Evolutionary conservation across 495 filamentous ascomycete genomes (phyloP), one percentile per base, ranked within the genome.

Genomic region (Aspergillus carlsbadensis): DNA sequence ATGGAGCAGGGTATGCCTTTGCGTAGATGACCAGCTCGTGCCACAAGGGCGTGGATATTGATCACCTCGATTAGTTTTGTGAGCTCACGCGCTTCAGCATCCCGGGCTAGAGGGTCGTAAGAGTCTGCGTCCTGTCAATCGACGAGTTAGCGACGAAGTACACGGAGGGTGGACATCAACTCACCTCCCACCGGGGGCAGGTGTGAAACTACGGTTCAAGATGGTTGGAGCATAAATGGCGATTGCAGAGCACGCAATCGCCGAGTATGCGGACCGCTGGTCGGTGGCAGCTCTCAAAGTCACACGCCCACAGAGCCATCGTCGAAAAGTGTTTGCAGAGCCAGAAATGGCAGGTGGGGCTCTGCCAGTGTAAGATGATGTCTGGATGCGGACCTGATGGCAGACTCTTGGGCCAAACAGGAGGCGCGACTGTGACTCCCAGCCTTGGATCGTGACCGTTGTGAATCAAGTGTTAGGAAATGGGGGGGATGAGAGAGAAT

Each of bases 231-330:
- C 72, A 70, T 33, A 73, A 56, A 64, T 73, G 69, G 24, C 57
- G 64, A 34, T 69, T 47, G 49, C 72, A 73, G 18, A 75, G 65
- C 21, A 65, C 42, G 26, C 69, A 73, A 33, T 69, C 69, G 21
- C 72, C 70, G 10, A 55, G 22, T 15, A 29, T 65, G 14, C 69
- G 69, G 11, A 72, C 70, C 50, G 67, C 58, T 20, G 66, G 52
- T 10, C 59, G 65, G 49, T 58, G 18, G 42, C 70, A 72, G 33
- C 10, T 21, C 14, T 60, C 41, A 52, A 65, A 58, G 61, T 72
- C 69, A 56, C 72, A 75, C 13, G 44, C 49, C 67, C 72, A 73
- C 58, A 71, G n/a, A n/a, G n/a, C n/a, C n/a, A n/a, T n/a, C n/a
- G n/a, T n/a, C n/a, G n/a, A n/a, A n/a, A n/a, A n/a, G n/a, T n/a